Evolutionary conservation across 2,329 filamentous ascomycete genomes (phyloP), one percentile per base, ranked within the genome.

Genomic region (Aspergillus awamori): DNA sequence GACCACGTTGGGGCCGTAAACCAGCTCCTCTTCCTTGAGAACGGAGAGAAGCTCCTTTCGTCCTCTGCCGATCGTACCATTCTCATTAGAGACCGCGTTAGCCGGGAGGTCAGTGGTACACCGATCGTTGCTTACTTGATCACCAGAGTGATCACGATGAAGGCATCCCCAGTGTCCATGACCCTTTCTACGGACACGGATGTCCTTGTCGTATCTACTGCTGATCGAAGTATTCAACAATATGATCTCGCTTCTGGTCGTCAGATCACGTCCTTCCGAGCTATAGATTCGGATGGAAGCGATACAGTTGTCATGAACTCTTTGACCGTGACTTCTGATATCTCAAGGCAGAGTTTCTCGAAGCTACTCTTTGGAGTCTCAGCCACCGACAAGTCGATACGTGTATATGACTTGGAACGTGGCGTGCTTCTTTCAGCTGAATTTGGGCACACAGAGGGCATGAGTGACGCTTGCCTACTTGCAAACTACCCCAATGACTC

Each of bases 401-500:
- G 95, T 38, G 81, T 99, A 15, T 99, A 99, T 70, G 91, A 97
- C 67, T 82, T 87, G 30, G 88, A 89, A 63, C 88, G 86, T 45
- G 93, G 94, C 8, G 79, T 81, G 1, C 89, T 99, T 60, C 79
- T 98, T 28, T 90, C 93, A 54, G 87, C 92, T 43, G 95, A 98
- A 77, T 97, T 93, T 86, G 95, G 95, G 1, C 95, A 99, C 69
- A 97, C 93, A 0, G 93, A 97, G 72, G 90, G 93, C 8, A 92
- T 99, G 65, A 96, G 91, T 55, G 93, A 93, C 62, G 87, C 96
- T 17, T 85, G 90, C 4, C 79, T 97, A 17, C 75, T 94, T 10
- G 86, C 90, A 58, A 67, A 64, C 15, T 63, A 71, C 3, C 60
- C 64, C 28, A 63, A 68, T 38, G 61, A 70, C 55, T 63, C 75